phyloP scores from a whole-genome alignment of 148 eudicot genomes.

The Hydrangea macrophylla region DNA sequence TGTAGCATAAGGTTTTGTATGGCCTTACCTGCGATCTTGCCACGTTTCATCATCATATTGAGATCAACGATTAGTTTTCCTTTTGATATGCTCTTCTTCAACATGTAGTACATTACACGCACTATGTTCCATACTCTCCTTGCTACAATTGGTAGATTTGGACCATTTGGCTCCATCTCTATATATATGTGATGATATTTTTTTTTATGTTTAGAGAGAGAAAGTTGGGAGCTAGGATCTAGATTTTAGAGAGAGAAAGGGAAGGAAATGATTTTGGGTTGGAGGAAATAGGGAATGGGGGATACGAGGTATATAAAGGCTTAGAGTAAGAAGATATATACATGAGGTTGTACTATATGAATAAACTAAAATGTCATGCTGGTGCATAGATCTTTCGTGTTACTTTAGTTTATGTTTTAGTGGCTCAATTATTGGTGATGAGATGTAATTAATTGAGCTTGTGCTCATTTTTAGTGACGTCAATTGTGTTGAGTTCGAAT shows the following conservation, averaged over 20 bases:
- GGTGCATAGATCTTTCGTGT: constrained; percentile 14
- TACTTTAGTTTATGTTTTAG: background rate
- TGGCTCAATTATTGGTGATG: background rate
- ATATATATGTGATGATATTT: background rate
- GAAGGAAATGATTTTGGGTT: background rate
- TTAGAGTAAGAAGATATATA: no score
- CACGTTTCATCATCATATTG: constrained; percentile 53
- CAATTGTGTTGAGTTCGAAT: no score
- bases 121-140: constrained; percentile 48
- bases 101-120: constrained; percentile 48
- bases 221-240: background rate
- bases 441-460: no score
- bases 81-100: constrained; percentile 58
- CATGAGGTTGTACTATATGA: no score
- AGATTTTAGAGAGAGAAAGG: background rate
- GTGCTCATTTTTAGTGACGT: no score
- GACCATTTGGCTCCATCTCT: constrained; percentile 41
- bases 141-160: constrained; percentile 34
- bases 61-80: constrained; percentile 50
- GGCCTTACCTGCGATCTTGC: constrained; percentile 59
- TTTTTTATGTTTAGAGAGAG: background rate
- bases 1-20: constrained; percentile 47
- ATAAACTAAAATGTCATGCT: background rate
- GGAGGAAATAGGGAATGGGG: background rate
- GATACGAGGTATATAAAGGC: constrained; percentile 21